Evolutionary conservation across 176 grass and related monocot genomes (phyloP).

Genomic region (Puccinellia tenuiflora): DNA sequence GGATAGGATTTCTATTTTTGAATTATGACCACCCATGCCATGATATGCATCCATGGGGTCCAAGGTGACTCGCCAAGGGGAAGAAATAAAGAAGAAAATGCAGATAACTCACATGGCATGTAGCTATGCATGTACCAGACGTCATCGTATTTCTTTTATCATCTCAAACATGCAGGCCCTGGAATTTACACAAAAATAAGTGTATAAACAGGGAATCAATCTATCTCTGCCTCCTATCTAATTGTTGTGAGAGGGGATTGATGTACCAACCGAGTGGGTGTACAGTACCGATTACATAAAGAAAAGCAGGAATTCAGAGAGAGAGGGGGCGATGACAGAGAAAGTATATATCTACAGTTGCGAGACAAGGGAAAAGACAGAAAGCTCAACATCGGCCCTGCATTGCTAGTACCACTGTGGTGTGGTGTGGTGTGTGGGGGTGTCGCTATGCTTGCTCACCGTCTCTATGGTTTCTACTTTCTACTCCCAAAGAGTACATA

Average conservation of each 20-base stretch:
- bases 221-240: not conserved
- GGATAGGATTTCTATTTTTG: constrained; percentile 28
- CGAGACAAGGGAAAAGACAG: constrained; percentile 66
- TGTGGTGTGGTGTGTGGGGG: constrained; percentile 1
- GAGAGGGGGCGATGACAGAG: not conserved
- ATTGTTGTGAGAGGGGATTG: not conserved
- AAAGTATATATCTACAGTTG: constrained; percentile 5
- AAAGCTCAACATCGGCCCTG: constrained; percentile 39
- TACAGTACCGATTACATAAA: constrained; percentile 23
- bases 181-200: not conserved
- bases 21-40: constrained; percentile 38
- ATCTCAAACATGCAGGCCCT: not conserved
- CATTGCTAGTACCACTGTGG: constrained; percentile 37
- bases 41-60: constrained; percentile 30
- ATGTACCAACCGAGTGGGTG: constrained; percentile 35
- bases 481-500: not conserved
- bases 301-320: constrained; percentile 25
- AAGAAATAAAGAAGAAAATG: not conserved
- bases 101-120: constrained; percentile 17
- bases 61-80: not conserved
- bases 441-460: not conserved
- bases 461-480: not conserved
- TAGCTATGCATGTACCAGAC: not conserved
- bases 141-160: not conserved
- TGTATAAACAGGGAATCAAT: not conserved